Conservation (phyloP, 1,284 basidiomycete species). For the Coniferiporia weirii region DNA sequence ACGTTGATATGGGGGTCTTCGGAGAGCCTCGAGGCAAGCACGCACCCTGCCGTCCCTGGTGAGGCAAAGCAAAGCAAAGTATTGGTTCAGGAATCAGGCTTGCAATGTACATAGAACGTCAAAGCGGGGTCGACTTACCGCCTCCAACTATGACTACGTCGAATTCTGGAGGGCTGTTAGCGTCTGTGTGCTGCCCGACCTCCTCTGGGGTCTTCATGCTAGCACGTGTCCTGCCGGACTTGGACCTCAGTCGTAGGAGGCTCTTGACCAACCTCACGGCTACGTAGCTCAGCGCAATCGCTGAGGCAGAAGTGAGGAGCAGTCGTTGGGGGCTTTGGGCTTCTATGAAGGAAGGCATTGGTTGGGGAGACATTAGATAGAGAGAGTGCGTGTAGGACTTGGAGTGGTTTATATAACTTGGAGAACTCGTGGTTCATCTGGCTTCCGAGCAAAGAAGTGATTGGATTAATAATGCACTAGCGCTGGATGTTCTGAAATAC, state of each 20-base stretch:
- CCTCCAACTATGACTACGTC: constrained; percentile 21
- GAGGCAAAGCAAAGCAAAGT: neutral
- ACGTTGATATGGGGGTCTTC: constrained; percentile 31
- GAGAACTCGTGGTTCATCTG: no score
- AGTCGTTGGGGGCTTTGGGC: neutral
- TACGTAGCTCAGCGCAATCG: neutral
- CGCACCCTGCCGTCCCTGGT: constrained; percentile 33
- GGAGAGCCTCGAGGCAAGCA: constrained; percentile 35
- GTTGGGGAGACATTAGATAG: no score
- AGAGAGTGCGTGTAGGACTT: no score
- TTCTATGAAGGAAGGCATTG: neutral
- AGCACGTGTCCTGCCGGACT: neutral
- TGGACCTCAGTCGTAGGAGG: neutral
- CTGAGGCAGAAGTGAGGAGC: neutral
- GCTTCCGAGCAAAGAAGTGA: no score
- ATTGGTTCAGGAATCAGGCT: neutral
- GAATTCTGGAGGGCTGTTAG: constrained; percentile 1
- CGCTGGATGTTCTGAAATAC: no score
- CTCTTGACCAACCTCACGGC: neutral
- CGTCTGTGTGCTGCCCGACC: neutral
- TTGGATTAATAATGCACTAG: no score
- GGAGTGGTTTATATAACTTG: no score
- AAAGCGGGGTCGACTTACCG: neutral
- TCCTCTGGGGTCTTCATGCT: neutral
- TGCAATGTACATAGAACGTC: neutral